A percentile compares a stretch with the other conserved stretches of the same genome.
Evolutionary conservation across 345 rosid genomes (phyloP).

Genomic region (Sonneratia caseolaris): DNA sequence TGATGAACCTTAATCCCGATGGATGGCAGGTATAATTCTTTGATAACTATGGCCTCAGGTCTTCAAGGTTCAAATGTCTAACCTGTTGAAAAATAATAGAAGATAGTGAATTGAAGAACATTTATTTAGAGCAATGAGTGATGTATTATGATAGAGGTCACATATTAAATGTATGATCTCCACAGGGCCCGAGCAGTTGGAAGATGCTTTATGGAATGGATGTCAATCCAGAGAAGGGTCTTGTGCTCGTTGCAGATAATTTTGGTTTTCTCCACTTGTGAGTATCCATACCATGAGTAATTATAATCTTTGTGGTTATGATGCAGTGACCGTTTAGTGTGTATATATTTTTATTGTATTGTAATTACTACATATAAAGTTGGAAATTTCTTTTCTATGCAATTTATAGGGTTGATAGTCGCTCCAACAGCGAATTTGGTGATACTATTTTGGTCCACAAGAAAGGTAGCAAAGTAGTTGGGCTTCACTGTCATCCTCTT

Average conservation of each 20-base stretch:
- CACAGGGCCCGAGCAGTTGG: constrained; percentile 68
- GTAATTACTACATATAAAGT: not conserved
- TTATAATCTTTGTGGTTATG: not conserved
- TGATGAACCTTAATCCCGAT: constrained; percentile 76
- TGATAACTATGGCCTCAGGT: not conserved
- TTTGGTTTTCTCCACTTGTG: constrained; percentile 77
- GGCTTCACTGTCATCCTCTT: constrained; percentile 90
- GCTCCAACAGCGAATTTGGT: constrained; percentile 45
- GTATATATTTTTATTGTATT: not conserved
- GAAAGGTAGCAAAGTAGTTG: constrained; percentile 86
- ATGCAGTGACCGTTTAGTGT: not conserved
- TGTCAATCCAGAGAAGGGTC: constrained; percentile 65
- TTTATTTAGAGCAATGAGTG: not conserved
- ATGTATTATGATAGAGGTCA: not conserved
- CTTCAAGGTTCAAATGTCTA: not conserved
- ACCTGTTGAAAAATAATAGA: not conserved
- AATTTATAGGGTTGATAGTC: constrained; percentile 61
- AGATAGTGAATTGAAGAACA: not conserved
- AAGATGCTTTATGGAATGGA: constrained; percentile 97
- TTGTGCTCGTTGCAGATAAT: constrained; percentile 74
- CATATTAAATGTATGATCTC: not conserved
- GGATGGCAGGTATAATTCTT: constrained; percentile 77
- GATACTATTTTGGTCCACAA: constrained; percentile 72
- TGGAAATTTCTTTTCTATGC: constrained; percentile 11
- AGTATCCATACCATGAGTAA: constrained; percentile 15